Evolutionary conservation across 116 monocot genomes (phyloP), one percentile per base, ranked within the genome.

Genomic region (Iris pallida): DNA sequence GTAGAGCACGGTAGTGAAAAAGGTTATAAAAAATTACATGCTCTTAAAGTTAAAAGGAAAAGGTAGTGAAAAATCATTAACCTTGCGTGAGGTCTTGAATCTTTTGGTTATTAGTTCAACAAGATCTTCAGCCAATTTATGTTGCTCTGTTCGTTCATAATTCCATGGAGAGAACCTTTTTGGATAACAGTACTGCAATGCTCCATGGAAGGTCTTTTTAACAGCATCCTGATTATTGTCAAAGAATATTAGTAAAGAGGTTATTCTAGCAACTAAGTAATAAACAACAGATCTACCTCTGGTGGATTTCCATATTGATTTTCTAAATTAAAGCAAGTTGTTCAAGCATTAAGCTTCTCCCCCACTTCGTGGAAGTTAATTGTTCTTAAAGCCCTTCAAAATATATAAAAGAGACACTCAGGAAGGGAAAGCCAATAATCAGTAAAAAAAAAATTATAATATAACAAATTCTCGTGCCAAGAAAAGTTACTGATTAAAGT

Each of bases 341-440:
- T 82, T 90, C 94, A 94, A 67, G 90, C 70, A 71, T 94, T 94
- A 20, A 94, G 74, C 65, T 87, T 94, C 70, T 94, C 94, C 42
- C 76, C 82, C 59, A 90, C 94, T 80, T 94, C 90, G 72, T 78
- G 64, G 30, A 83, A 60, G 49, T 70, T 90, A 69, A 94, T 90
- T 16, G 85, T 85, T 75, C 69, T 85, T 64, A 90, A 70, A 73
- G 94, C 90, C 75, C 94, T 94, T 20, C 59, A 74, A 14, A 45
- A 55, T 68, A 63, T 45, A n/a, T 12, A 65, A 74, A 4, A 64
- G 14, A 17, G 54, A 54, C 12, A 54, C n/a, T n/a, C n/a, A n/a
- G n/a, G n/a, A n/a, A n/a, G n/a, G n/a, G n/a, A n/a, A n/a, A n/a
- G n/a, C n/a, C n/a, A n/a, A n/a, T n/a, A n/a, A n/a, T n/a, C n/a